Conservation (phyloP, 2,329 filamentous ascomycete species). For the Triangularia setosa region DNA sequence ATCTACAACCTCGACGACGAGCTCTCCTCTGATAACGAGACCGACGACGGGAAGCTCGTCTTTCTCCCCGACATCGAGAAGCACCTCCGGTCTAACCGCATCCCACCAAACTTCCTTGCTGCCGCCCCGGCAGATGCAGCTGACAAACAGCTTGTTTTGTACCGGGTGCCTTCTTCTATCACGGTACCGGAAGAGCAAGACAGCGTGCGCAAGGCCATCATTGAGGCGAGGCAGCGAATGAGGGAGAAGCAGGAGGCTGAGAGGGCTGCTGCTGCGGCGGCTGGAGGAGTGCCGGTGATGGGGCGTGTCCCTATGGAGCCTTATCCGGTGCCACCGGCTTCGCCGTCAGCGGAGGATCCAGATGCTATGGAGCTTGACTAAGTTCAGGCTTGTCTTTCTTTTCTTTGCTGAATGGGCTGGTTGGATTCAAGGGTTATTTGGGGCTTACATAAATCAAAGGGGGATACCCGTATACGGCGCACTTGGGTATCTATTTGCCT, state of each 20-base stretch:
- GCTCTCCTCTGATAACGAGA: conserved; percentile 60
- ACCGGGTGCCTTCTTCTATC: conserved; percentile 72
- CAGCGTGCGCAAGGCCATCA: conserved; percentile 75
- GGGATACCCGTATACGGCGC: background rate
- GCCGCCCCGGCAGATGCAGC: conserved; percentile 54
- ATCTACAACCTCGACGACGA: conserved; percentile 89
- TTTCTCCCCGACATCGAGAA: conserved; percentile 85
- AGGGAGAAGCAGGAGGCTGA: conserved; percentile 54
- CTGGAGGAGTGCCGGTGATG: conserved; percentile 2
- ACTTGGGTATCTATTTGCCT: background rate
- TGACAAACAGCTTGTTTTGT: conserved; percentile 75
- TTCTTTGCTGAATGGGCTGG: background rate
- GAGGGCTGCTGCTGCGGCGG: conserved; percentile 28
- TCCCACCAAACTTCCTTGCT: conserved; percentile 62
- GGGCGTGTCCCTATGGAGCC: conserved; percentile 11
- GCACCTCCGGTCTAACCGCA: conserved; percentile 68
- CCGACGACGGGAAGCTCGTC: conserved; percentile 59
- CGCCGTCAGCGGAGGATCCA: conserved; percentile 15
- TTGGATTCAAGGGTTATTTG: background rate
- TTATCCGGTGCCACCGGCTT: background rate
- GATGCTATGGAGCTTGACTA: conserved; percentile 28
- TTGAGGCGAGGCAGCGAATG: conserved; percentile 69
- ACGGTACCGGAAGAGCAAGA: conserved; percentile 71
- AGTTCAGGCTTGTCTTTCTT: background rate
- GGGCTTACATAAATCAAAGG: background rate